Evolutionary conservation across 768 basidiomycete genomes (phyloP), one percentile per base, ranked within the genome.

Genomic region (Macrolepiota fuliginosa): DNA sequence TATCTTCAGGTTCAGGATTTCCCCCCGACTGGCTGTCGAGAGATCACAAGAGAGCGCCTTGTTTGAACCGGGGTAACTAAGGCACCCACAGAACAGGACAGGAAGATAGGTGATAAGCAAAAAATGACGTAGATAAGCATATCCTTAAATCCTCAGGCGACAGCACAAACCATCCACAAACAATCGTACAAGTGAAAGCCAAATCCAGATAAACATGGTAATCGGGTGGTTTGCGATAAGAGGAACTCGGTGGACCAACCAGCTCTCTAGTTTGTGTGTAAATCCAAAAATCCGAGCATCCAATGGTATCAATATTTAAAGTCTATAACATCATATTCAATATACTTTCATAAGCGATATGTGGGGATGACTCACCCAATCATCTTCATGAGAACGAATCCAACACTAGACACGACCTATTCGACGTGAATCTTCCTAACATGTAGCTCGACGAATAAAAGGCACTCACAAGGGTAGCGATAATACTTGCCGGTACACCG

Each of bases 401-500:
- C 94, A 47, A 96, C 78, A 0, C 92, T 93, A n/a, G 90, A 80
- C 47, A 96, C 90, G 52, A 94, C 88, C 91, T 94, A 64, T 19
- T 52, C 46, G 27, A 36, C 37, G 56, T 49, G 39, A 37, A 12
- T 4, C 13, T n/a, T 40, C n/a, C 9, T n/a, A n/a, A 13, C 52
- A 12, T 24, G 4, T 22, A 24, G 19, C 19, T 19, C n/a, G 24
- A 63, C 24, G 56, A 54, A 32, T 36, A 54, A 49, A 64, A 39
- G 57, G 39, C 45, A 72, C 85, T 65, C 67, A 96, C 94, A 66
- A 90, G 69, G 0, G 90, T 87, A 13, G 96, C 91, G 47, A 98
- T 86, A 59, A 97, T 79, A 65, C 93, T 95, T n/a, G 96, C 93
- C 0, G 94, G 96, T 17, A 98, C 86, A 49, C 96, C 94, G 66